phyloP scores from a whole-genome alignment of 2,329 filamentous ascomycete species.

The Ceratocystis destructans region DNA sequence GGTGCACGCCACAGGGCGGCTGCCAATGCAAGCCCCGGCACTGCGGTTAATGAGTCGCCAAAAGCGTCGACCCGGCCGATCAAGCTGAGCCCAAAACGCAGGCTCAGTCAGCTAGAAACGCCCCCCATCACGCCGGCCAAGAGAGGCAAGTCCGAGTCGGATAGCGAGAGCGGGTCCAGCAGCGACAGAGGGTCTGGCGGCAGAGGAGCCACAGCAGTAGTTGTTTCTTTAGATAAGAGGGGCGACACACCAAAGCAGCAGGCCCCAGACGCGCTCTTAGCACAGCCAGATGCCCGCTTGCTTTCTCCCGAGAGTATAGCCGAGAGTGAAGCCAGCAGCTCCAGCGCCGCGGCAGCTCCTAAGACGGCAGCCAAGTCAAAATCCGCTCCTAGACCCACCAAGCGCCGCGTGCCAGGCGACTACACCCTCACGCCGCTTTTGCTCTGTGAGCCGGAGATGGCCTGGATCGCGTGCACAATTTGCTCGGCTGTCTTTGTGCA shows the following conservation, averaged over 20 bases:
- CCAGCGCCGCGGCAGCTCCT: background rate
- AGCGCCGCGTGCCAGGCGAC: conserved; percentile 50
- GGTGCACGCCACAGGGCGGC: background rate
- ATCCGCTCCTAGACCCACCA: background rate
- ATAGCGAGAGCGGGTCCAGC: conserved; percentile 8
- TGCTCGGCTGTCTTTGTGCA: conserved; percentile 78
- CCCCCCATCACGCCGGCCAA: conserved; percentile 14
- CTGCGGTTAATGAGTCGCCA: background rate
- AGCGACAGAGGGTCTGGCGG: background rate
- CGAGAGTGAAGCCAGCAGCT: background rate
- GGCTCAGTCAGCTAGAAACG: conserved; percentile 3
- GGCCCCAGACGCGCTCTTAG: background rate
- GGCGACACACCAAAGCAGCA: background rate
- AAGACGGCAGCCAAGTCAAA: background rate
- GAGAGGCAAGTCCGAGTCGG: conserved; percentile 15
- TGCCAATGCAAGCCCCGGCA: background rate
- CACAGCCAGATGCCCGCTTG: background rate
- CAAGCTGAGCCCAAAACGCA: conserved; percentile 16
- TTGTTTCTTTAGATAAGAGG: background rate
- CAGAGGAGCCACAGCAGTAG: background rate
- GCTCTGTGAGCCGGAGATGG: conserved; percentile 59
- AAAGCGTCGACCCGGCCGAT: background rate
- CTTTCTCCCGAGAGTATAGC: background rate
- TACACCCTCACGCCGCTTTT: conserved; percentile 71
- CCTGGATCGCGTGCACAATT: conserved; percentile 79